Evolutionary conservation across 331 rosid species (phyloP), one percentile per base, ranked within the genome.

Genomic region (Quercus phellos): DNA sequence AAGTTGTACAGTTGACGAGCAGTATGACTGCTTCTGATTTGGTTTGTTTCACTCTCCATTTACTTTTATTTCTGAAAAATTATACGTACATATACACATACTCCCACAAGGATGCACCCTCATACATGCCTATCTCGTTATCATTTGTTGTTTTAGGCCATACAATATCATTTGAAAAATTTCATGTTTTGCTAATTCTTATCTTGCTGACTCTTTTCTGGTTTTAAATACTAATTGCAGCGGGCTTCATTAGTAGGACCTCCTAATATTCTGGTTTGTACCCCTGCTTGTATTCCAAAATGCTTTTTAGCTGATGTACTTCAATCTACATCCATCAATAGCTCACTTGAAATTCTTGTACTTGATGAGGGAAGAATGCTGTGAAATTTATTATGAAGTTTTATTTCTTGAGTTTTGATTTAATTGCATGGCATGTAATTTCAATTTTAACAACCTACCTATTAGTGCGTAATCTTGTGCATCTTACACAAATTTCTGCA

Each of bases 231-330:
- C 81, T 79, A 69, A 68, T 87, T 87, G 82, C 89, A 92, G 98
- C 77, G 86, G 51, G 79, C 89, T 9, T 92, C 97, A 73, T 75
- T 94, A 82, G 88, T 85, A 18, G 98, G 96, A 5, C 87, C 88
- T 18, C 97, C 99, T 51, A 93, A 91, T 87, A 80, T 94, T 79
- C 81, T 94, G 85, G 90, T 94, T 74, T 87, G 92, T 19, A 94
- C 99, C 1, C 98, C 99, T 55, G 87, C 98, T 58, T 94, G 98
- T 77, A 0, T 94, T 5, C 86, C 94, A 0, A 94, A 92, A 84
- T 91, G 99, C 89, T 85, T 94, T 86, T 90, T 90, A 10, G 63
- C 74, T 51, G 90, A 82, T 46, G 75, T 89, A 82, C 93, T 94
- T 74, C 81, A 79, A 81, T 30, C 90, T 4, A n/a, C 87, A 42